Evolutionary conservation across 2,329 filamentous ascomycete genomes (phyloP), one percentile per base, ranked within the genome.

Genomic region (Cytospora chrysosperma): DNA sequence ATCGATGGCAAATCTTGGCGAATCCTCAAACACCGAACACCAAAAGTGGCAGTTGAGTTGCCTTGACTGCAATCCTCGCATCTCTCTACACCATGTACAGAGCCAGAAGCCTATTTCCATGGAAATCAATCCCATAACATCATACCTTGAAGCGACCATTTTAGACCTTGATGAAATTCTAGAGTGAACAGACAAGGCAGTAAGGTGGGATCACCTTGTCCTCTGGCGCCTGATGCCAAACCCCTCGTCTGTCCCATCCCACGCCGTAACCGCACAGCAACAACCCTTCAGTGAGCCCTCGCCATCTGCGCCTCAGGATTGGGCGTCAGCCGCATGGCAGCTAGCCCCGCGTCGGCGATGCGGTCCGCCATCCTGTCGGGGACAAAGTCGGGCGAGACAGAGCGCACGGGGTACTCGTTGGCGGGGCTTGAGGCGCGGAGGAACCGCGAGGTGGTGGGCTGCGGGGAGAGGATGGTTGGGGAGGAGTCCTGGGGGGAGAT

Each of bases 311-410:
- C 70, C 71, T 82, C 81, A 5, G 80, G 81, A 61, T 78, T 80
- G 2, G 81, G 81, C 9, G 81, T 83, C 66, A 82, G 69, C 28
- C 81, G 75, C 53, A 71, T 67, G 61, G 74, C 71, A 49, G 64
- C 64, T 7, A 83, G 73, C 21, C 73, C 75, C 12, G 81, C 79
- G 62, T 83, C 81, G 12, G 80, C 78, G 49, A 86, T 81, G 59
- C 84, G 81, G 62, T 83, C 82, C 8, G 82, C 83, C 85, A 87
- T 87, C 59, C 84, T 79, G 70, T 88, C 86, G 15, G 84, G 85
- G n/a, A 87, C 72, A 56, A 86, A 73, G 49, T 86, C 84, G 0
- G 84, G 84, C 4, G 84, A 86, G 28, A 81, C 78, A 26, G 83
- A 84, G 47, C 84, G 78, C 34, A 85, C 69, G 5, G 81, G 81